A percentile compares a stretch with the other conserved stretches of the same genome.
Conservation (phyloP, 192 early-diverging fungal genomes). For the Rhizophlyctis rosea region DNA sequence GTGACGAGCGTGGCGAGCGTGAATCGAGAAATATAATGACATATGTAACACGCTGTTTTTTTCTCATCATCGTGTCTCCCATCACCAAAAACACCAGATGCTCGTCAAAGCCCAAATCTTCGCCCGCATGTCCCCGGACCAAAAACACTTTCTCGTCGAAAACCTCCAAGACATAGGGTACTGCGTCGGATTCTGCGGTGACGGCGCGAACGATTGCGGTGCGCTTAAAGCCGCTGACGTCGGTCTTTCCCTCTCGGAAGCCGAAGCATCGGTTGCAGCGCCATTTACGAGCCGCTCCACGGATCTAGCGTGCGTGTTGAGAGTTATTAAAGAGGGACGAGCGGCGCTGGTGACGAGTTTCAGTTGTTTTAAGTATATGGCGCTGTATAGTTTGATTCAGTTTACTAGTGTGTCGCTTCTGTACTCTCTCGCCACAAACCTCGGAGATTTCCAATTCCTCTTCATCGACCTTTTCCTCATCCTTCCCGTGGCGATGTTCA, state of each 20-base stretch:
- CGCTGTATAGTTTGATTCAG: conserved; percentile 94
- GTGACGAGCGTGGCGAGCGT: no score
- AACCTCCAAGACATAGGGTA: conserved; percentile 86
- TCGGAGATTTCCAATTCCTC: conserved; percentile 95
- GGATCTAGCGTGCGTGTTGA: conserved; percentile 89
- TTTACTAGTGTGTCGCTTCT: conserved; percentile 91
- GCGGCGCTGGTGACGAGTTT: conserved; percentile 96
- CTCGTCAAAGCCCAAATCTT: conserved; percentile 89
- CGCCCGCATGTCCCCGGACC: conserved; percentile 98
- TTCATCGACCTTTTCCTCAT: conserved; percentile 94
- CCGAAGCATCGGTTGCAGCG: conserved; percentile 96
- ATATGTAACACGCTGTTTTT: no score
- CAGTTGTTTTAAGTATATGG: conserved; percentile 99
- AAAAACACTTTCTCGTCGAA: conserved; percentile 93
- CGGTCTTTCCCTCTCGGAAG: conserved; percentile 93
- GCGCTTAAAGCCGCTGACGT: conserved; percentile 95
- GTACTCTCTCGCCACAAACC: conserved; percentile 80
- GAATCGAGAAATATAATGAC: no score
- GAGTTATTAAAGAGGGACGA: conserved; percentile 85
- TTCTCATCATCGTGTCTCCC: neutral
- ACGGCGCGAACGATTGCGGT: conserved; percentile 98
- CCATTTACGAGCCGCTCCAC: conserved; percentile 90
- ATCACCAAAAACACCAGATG: conserved; percentile 50
- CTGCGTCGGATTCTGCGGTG: conserved; percentile 97
- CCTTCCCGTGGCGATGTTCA: conserved; percentile 60